Percentiles rank a stretch among this genome's conserved stretches.
phyloP scores from a whole-genome alignment of 2,329 filamentous ascomycete species.

The Lachnellula occidentalis region DNA sequence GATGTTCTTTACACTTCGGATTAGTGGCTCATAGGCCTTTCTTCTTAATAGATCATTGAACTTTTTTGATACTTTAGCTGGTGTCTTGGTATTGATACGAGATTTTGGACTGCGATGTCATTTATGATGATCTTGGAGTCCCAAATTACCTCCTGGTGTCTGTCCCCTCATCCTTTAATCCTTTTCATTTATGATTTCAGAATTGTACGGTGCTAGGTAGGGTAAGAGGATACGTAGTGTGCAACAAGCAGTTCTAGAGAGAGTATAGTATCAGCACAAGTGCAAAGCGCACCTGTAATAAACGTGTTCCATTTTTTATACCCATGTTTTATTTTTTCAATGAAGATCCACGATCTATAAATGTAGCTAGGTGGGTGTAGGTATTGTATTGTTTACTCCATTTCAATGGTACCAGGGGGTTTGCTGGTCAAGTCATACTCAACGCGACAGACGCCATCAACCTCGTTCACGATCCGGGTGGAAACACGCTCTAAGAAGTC shows the following conservation, averaged over 20 bases:
- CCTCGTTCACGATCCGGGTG: constrained; percentile 65
- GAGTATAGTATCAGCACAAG: too few relatives aligned
- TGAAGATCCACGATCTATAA: neutral
- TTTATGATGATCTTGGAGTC: too few relatives aligned
- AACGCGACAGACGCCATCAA: constrained; percentile 60
- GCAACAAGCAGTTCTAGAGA: too few relatives aligned
- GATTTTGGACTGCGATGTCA: neutral
- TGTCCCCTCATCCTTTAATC: too few relatives aligned
- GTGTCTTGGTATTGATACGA: neutral
- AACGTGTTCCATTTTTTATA: too few relatives aligned
- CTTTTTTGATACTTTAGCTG: neutral
- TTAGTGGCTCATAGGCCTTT: neutral
- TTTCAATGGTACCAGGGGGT: constrained; percentile 57
- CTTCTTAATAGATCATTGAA: neutral
- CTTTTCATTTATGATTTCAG: too few relatives aligned
- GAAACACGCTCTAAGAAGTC: constrained; percentile 61
- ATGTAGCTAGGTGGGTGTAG: neutral
- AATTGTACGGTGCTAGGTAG: too few relatives aligned
- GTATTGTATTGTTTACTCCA: constrained; percentile 47
- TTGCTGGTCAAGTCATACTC: constrained; percentile 58
- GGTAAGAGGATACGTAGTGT: too few relatives aligned
- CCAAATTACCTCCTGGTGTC: too few relatives aligned
- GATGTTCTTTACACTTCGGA: neutral
- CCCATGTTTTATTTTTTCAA: neutral
- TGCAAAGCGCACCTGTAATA: too few relatives aligned